Base-by-base conservation (phyloP, 164 flowering plant species). In the Cinnamomum chago region DNA sequence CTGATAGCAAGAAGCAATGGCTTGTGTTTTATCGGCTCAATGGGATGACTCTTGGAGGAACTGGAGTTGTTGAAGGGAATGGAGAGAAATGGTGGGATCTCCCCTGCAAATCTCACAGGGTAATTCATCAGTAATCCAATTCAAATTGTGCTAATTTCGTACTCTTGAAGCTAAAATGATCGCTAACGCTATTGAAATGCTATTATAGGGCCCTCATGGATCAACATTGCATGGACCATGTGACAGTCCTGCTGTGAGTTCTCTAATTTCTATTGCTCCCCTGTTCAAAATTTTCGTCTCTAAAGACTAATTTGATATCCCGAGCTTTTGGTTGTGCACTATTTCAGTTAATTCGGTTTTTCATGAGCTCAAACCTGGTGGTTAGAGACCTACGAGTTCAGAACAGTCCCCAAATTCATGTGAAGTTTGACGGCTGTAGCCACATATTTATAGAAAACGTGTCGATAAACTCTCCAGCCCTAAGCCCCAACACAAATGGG, bases 21-120 rank as follows among this genome's bases (percentile, higher is more conserved):
- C 87, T 95, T 22, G 96, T 92, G 72, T 95, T 95, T 74, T 92
- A 90, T 69, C 73, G 80, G 52, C 82, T 93, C 0, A 85, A 90
- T 75, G 81, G 77, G 6, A 88, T 93, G 90, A 90, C 92, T 9
- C 69, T 93, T 60, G 84, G 85, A 2, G 99, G 98, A 2, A 80
- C 69, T 14, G 99, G 99, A 51, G 85, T 88, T 76, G 88, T 95
- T 72, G 97, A 95, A 81, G 99, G 99, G n/a, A 93, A 90, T 79
- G 99, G 99, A 52, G 78, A 87, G 64, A 75, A 90, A 52, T 95
- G 99, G 99, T 95, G 99, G 99, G 92, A 90, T 12, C 94, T 95
- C 30, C 98, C 97, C 2, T 95, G 99, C 89, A 95, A 95, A 77
- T 97, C 99, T 76, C 99, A 95, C 84, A 80, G 85, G 92, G 99